Evolutionary conservation across 129 eudicot species (phyloP).

Genomic region (Arctium minus): DNA sequence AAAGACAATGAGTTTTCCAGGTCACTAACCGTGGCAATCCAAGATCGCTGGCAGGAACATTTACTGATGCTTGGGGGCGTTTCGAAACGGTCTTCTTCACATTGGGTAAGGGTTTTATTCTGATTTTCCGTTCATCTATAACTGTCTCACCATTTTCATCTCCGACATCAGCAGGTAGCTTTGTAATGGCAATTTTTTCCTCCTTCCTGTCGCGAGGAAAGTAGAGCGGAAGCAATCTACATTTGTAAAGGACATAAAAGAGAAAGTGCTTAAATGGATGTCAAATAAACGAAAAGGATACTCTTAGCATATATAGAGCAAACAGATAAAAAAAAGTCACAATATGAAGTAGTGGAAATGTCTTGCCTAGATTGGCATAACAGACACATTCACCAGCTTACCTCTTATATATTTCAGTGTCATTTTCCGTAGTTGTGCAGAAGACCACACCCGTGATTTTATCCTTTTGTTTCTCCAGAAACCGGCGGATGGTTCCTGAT

Average conservation of each 20-base stretch:
- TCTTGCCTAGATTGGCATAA: neutral
- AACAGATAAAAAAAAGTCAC: neutral
- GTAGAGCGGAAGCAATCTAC: constrained; percentile 91
- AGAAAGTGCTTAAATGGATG: neutral
- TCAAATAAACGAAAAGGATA: neutral
- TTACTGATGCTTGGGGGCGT: constrained; percentile 40
- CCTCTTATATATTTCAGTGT: constrained; percentile 97
- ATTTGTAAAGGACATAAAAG: neutral
- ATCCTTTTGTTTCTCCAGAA: constrained; percentile 98
- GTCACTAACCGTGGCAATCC: constrained; percentile 55
- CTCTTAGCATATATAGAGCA: neutral
- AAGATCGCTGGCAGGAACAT: constrained; percentile 55
- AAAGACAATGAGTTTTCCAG: constrained; percentile 12
- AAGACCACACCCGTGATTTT: constrained; percentile 74
- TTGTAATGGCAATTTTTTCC: constrained; percentile 73
- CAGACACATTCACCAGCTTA: constrained; percentile 16
- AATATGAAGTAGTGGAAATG: neutral
- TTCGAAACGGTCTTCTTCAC: constrained; percentile 47
- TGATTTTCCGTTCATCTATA: constrained; percentile 93
- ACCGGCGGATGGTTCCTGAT: constrained; percentile 93
- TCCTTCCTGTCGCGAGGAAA: constrained; percentile 94
- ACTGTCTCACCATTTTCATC: constrained; percentile 99
- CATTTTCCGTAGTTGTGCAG: constrained; percentile 74
- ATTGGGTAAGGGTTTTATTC: constrained; percentile 89
- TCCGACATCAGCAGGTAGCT: constrained; percentile 99